Evolutionary conservation across 1,284 basidiomycete species (phyloP).

Genomic region (Tilletiaria anomala): DNA sequence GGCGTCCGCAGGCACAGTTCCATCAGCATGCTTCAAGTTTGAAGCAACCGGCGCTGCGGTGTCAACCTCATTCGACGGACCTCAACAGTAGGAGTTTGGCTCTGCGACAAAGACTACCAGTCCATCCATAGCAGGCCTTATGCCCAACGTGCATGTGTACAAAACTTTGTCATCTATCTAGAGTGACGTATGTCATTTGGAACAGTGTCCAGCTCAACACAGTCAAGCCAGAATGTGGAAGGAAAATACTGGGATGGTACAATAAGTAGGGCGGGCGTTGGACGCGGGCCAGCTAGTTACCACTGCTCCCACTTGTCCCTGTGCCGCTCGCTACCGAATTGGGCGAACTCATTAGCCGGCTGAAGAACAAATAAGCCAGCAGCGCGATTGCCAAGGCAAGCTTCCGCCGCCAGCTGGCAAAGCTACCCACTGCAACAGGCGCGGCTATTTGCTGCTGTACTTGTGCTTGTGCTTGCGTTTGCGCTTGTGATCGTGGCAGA

Average conservation of each 20-base stretch:
- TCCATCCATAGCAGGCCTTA: too few relatives aligned
- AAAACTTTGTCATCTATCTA: too few relatives aligned
- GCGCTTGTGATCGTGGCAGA: neutral
- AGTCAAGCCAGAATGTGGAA: neutral
- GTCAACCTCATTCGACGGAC: too few relatives aligned
- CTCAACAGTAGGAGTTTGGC: too few relatives aligned
- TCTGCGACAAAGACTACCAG: too few relatives aligned
- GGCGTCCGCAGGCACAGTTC: too few relatives aligned
- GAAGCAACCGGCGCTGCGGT: too few relatives aligned
- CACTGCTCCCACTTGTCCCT: neutral
- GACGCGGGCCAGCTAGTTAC: too few relatives aligned
- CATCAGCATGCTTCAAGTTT: too few relatives aligned
- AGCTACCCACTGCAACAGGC: neutral
- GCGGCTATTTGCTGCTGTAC: neutral
- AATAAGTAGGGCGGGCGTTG: too few relatives aligned
- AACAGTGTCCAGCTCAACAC: neutral
- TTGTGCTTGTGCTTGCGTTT: neutral
- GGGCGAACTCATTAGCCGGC: slow-evolving; percentile 8
- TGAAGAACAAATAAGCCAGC: slow-evolving; percentile 23
- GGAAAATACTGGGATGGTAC: too few relatives aligned
- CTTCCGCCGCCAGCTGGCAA: neutral
- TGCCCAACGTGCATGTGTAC: too few relatives aligned
- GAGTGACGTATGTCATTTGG: neutral
- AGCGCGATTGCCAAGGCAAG: slow-evolving; percentile 11
- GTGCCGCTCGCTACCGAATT: neutral